Evolutionary conservation across 2,329 filamentous ascomycete species (phyloP), one percentile per base, ranked within the genome.

Genomic region (Neofusicoccum kwambonambiense): DNA sequence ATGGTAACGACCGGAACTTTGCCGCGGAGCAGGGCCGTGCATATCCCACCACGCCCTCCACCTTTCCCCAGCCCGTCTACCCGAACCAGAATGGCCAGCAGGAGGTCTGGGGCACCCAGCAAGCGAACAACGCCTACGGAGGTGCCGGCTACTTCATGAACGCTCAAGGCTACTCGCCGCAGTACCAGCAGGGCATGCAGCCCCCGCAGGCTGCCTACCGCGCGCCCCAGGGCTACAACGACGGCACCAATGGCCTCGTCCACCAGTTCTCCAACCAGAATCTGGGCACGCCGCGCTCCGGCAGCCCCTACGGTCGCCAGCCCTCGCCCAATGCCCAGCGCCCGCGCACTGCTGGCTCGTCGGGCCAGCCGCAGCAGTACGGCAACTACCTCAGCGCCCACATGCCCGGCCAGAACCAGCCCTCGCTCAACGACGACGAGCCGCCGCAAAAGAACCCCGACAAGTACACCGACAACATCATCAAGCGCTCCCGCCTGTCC

Each of bases 261-360:
- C 92, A 97, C 76, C 95, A 99, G 77, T 96, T 98, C 78, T 96
- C 94, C 65, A 93, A 97, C 79, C 94, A 98, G 82, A 96, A 97
- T 77, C 85, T 98, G 22, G 87, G 87, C 50, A 88, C 87, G 49
- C 88, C 88, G 66, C 86, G 92, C 69, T 84, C 85, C 35, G 88
- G 87, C 34, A 82, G 81, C 66, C 87, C 88, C 56, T 93, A 93
- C 74, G 87, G 83, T 69, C 84, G 86, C 66, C 86, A 92, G 41
- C 84, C 86, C 37, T 89, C 91, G 37, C 87, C 92, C 22, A 80
- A 75, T 34, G 85, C 83, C 61, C 89, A 90, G 76, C 89, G 95
- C 66, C 93, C 94, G 57, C 87, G 93, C 66, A 98, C 94, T 17
- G 91, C 92, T 65, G 93, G 92, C 62, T 87, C 86, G 62, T 78